Evolutionary conservation across 495 filamentous ascomycete genomes (phyloP), one percentile per base, ranked within the genome.

Genomic region (Penicillium samsonianum): DNA sequence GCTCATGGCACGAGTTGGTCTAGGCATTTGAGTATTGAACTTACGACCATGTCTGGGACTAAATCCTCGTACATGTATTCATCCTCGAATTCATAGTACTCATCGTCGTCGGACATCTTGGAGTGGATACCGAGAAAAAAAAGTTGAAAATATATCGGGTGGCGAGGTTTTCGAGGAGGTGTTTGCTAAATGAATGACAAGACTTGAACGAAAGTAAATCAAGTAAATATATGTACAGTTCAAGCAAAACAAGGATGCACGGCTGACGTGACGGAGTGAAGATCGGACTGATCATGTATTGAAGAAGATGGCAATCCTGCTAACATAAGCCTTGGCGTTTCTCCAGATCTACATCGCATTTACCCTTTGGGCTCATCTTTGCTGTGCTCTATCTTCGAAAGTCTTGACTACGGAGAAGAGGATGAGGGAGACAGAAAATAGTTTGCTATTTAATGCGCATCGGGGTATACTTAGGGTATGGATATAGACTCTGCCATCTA

Each of bases 91-190:
- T 80, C 75, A 41, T 74, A 76, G 51, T 76, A 78, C 19, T 80
- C 78, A 42, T 81, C 79, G 59, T 80, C 77, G 58, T 81, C 79
- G 45, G 78, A 81, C 78, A 80, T 80, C 48, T 50, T 65, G 41
- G 30, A 59, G 33, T 49, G 23, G 55, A 43, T 19, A 19, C 38
- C 10, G 25, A 37, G 23, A 58, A 42, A 33, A 42, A 49, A 51
- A 35, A 43, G 33, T 23, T 28, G 26, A 7, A 35, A 25, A 12
- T n/a, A 6, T 42, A 46, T 19, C 23, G 30, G 20, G 42, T 37
- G 23, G 28, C 14, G 5, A 47, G 37, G n/a, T 1, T 22, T 5
- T 20, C 19, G 8, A 33, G n/a, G 19, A 12, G 17, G 8, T 3
- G 10, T n/a, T 19, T 25, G 20, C 4, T 25, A 16, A 38, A 23